Percentiles rank a stretch among this genome's conserved stretches.
These are phyloP conservation scores for Krasilnikovozyma curviuscula DNA, from an alignment of 768 basidiomycete species.

Conservation along the genomic window DNA sequence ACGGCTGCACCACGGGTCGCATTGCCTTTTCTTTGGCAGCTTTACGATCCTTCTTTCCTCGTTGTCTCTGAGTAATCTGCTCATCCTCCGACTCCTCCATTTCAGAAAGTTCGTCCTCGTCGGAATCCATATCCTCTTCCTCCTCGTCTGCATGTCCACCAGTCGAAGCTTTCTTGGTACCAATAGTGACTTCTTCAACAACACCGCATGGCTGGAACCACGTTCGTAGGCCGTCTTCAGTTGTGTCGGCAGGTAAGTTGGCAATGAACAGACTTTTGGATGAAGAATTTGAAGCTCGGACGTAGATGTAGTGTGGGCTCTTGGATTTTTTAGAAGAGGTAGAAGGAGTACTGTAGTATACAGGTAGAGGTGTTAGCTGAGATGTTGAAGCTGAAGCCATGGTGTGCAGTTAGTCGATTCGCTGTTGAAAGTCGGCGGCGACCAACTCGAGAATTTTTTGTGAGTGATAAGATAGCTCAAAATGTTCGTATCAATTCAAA, in stretches of 20 bases:
- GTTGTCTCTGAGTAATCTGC: too few species aligned
- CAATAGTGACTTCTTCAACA: constrained; percentile 54
- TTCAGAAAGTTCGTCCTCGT: constrained; percentile 11
- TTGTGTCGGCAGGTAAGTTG: constrained; percentile 74
- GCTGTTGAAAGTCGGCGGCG: too few species aligned
- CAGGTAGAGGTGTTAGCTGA: too few species aligned
- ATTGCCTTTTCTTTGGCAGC: too few species aligned
- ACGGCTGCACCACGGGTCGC: too few species aligned
- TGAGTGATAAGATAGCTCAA: too few species aligned
- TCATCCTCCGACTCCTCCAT: constrained; percentile 25
- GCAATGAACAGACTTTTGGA: constrained; percentile 63
- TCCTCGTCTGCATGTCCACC: constrained; percentile 16
- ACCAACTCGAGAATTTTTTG: too few species aligned
- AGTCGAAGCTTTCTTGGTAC: constrained; percentile 28
- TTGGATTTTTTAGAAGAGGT: constrained; percentile 18
- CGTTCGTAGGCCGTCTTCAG: constrained; percentile 53
- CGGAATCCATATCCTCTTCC: constrained; percentile 13
- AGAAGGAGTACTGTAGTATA: not conserved
- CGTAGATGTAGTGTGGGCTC: constrained; percentile 65
- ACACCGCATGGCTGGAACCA: constrained; percentile 64
- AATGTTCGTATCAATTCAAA: too few species aligned
- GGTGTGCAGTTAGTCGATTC: too few species aligned
- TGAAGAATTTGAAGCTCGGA: constrained; percentile 39
- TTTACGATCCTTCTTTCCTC: too few species aligned
- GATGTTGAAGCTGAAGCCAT: too few species aligned